Evolutionary conservation across 768 basidiomycete genomes (phyloP), one percentile per base, ranked within the genome.

Genomic region (Naganishia kalamii): DNA sequence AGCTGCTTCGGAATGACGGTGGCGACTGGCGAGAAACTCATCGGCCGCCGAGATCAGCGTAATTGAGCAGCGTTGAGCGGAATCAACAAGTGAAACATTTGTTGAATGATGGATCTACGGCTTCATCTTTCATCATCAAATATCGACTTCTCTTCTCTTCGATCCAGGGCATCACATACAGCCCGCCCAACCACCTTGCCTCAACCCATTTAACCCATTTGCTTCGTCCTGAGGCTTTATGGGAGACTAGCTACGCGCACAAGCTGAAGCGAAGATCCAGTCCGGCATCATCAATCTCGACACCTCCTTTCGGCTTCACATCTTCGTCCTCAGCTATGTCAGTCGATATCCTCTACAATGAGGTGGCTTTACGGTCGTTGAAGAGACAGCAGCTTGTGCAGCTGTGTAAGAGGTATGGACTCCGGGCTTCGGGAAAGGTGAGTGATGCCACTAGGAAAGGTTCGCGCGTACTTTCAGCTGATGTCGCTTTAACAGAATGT

Each of bases 401-500:
- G 27, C 47, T 64, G 7, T 64, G 63, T 46, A 37, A 49, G 40
- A 35, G 29, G 27, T 64, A 64, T 30, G 63, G 63, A 6, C 30
- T 64, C 37, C 41, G 23, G 30, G 63, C 49, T n/a, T 52, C 49
- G 40, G 63, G 63, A 40, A 64, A 64, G 63, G 63, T 64, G 50
- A 44, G 63, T 29, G 37, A 17, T 17, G 37, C 7, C 7, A 40
- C 37, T 8, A 7, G 17, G 8, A 40, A 40, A 40, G 37, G 17
- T 40, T 17, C 7, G 37, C 17, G 37, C 37, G 37, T 8, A 40
- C n/a, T n/a, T n/a, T 37, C 30, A 21, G 27, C 21, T 19, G 23
- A 19, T 23, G 5, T 23, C 15, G 11, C 27, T 35, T 41, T 29
- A 29, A 25, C 60, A 61, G 60, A 61, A 61, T 33, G 60, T 61